Conservation (phyloP, 2,329 filamentous ascomycete genomes). For the Fusarium annulatum region DNA sequence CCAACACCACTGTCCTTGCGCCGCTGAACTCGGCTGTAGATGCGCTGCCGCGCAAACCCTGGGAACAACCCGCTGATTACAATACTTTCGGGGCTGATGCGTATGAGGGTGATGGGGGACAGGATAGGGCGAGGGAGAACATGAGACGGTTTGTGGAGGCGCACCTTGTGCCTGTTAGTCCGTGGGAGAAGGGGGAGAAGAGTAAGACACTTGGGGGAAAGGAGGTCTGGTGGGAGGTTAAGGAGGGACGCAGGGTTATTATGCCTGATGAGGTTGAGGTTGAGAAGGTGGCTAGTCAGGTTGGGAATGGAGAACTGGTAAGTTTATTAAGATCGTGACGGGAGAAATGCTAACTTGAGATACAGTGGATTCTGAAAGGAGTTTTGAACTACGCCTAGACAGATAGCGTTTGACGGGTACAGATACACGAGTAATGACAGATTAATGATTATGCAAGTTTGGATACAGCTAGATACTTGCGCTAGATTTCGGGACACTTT, state of each 20-base stretch:
- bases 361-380: conserved; percentile 72
- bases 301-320: conserved; percentile 86
- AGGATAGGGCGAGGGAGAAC: conserved; percentile 81
- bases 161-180: conserved; percentile 80
- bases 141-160: conserved; percentile 84
- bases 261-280: conserved; percentile 86
- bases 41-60: conserved; percentile 83
- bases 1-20: conserved; percentile 87
- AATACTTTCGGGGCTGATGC: conserved; percentile 71
- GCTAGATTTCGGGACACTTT: background rate
- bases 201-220: conserved; percentile 70
- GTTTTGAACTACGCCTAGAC: conserved; percentile 58
- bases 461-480: background rate
- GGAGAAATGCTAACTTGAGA: background rate
- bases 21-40: conserved; percentile 87
- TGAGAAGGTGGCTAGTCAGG: conserved; percentile 76
- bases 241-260: conserved; percentile 74
- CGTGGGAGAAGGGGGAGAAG: conserved; percentile 78
- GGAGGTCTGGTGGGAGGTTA: conserved; percentile 85
- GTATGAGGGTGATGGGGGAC: conserved; percentile 80
- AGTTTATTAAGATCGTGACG: conserved; percentile 39
- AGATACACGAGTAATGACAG: conserved; percentile 32
- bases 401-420: background rate
- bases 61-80: conserved; percentile 83
- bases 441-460: conserved; percentile 10